These are phyloP conservation scores for Vicia faba DNA, from an alignment of 306 rosid species.

Conservation along the genomic window DNA sequence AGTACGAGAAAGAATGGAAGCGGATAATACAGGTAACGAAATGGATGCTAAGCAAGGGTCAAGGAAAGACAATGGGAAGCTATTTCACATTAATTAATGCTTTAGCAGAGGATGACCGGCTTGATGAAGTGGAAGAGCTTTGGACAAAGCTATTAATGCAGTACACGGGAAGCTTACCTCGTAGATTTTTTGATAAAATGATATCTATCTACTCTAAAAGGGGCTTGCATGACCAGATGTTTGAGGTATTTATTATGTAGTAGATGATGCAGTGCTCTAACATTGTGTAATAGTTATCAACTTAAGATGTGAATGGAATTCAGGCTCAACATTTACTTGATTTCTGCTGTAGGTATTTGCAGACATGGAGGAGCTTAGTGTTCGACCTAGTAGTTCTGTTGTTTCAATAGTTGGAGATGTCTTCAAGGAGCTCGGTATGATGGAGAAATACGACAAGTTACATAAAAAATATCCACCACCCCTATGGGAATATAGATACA, in stretches of 20 bases:
- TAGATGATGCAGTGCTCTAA: background rate
- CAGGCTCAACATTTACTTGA: slow-evolving; percentile 29
- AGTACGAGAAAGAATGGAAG: slow-evolving; percentile 82
- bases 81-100: slow-evolving; percentile 80
- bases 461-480: slow-evolving; percentile 79
- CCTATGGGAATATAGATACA: slow-evolving; percentile 66
- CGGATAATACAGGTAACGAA: slow-evolving; percentile 87
- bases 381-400: slow-evolving; percentile 59
- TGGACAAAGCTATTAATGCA: slow-evolving; percentile 78
- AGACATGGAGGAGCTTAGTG: slow-evolving; percentile 93
- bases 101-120: slow-evolving; percentile 83
- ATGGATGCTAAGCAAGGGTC: slow-evolving; percentile 99
- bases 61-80: slow-evolving; percentile 97
- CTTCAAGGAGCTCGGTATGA: slow-evolving; percentile 80
- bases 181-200: slow-evolving; percentile 80
- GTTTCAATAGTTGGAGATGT: slow-evolving; percentile 71
- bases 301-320: slow-evolving; percentile 20
- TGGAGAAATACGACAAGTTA: slow-evolving; percentile 66
- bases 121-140: slow-evolving; percentile 93
- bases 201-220: slow-evolving; percentile 64
- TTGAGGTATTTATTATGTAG: slow-evolving; percentile 64
- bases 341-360: slow-evolving; percentile 72
- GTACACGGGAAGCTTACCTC: slow-evolving; percentile 83
- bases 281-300: slow-evolving; percentile 5
- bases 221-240: slow-evolving; percentile 73